Percentiles rank a stretch among this genome's conserved stretches.
phyloP scores from a whole-genome alignment of 2,329 filamentous ascomycete genomes.

The Colletotrichum ledebouriae region DNA sequence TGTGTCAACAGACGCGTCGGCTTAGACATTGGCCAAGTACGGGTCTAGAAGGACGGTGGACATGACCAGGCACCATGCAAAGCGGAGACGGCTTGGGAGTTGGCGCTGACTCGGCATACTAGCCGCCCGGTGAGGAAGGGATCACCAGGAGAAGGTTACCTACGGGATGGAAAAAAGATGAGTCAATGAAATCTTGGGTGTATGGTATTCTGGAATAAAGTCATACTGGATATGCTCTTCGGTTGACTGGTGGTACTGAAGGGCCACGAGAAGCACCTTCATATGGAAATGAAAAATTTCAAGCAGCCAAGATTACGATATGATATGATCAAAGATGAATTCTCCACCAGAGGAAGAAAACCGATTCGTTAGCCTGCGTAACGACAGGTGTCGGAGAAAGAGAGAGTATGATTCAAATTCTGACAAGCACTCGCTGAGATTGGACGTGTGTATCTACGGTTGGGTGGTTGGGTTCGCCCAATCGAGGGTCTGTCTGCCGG shows the following conservation, averaged over 20 bases:
- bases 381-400: too few species aligned
- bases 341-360: too few species aligned
- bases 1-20: too few species aligned
- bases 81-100: not conserved
- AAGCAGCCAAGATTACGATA: not conserved
- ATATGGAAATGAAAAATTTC: not conserved
- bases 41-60: too few species aligned
- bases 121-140: not conserved
- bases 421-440: too few species aligned
- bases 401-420: too few species aligned
- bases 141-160: not conserved
- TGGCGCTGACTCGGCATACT: not conserved
- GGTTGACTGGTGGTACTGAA: not conserved
- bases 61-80: not conserved
- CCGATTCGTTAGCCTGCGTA: too few species aligned
- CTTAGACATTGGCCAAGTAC: too few species aligned
- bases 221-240: not conserved
- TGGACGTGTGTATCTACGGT: too few species aligned
- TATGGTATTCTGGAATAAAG: constrained; percentile 18
- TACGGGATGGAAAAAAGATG: constrained; percentile 6
- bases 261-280: not conserved
- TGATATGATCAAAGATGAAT: too few species aligned
- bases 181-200: constrained; percentile 14
- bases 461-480: too few species aligned
- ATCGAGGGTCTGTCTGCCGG: too few species aligned